These are phyloP conservation scores for Cercospora berteroae DNA, from an alignment of 2,329 filamentous ascomycete species.

Conservation along the genomic window DNA sequence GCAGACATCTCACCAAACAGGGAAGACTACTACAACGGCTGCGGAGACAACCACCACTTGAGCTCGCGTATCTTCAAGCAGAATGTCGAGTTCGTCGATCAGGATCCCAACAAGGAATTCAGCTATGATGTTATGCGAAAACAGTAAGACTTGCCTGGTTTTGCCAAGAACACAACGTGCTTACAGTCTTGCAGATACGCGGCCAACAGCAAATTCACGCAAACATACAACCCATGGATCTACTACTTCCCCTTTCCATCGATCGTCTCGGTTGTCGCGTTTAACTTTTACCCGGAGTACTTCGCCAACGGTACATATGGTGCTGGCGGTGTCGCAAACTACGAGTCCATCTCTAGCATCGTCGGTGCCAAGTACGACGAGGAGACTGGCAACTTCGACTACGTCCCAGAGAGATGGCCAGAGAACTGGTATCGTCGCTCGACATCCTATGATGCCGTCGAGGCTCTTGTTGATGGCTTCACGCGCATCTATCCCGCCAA, in stretches of 20 bases:
- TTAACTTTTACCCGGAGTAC: conserved; percentile 35
- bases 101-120: conserved; percentile 30
- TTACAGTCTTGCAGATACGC: conserved; percentile 11
- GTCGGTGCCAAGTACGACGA: conserved; percentile 31
- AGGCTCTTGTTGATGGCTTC: conserved; percentile 37
- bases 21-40: conserved; percentile 40
- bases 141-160: conserved; percentile 23
- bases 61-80: conserved; percentile 35
- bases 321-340: conserved; percentile 39
- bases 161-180: conserved; percentile 2
- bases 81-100: conserved; percentile 29
- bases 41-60: conserved; percentile 36
- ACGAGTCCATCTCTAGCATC: conserved; percentile 34
- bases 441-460: conserved; percentile 32
- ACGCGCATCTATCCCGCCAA: conserved; percentile 38
- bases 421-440: conserved; percentile 35
- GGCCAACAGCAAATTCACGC: conserved; percentile 23
- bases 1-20: conserved; percentile 34
- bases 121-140: conserved; percentile 30
- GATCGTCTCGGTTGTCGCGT: conserved; percentile 33
- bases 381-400: conserved; percentile 31
- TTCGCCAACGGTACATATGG: conserved; percentile 42
- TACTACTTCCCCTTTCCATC: conserved; percentile 38
- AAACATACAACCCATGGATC: conserved; percentile 35
- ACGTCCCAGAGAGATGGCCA: conserved; percentile 34